Percentiles rank a stretch among this genome's conserved stretches.
Conservation (phyloP, 768 basidiomycete species). For the Lentinula edodes region DNA sequence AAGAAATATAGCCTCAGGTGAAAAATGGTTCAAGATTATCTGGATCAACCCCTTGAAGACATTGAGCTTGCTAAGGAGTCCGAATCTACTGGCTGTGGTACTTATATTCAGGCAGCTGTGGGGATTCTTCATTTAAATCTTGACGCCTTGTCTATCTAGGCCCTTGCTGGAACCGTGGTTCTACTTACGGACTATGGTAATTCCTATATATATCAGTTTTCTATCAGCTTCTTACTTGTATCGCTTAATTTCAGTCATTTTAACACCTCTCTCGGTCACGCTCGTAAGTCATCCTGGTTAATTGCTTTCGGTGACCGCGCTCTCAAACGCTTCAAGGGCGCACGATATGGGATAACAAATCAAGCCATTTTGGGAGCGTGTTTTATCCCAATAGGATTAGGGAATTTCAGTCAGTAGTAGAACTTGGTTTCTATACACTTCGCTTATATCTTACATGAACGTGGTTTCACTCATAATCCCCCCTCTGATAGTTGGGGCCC, state of each 20-base stretch:
- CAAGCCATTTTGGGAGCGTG: constrained; percentile 54
- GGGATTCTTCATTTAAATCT: neutral
- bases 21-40: constrained; percentile 20
- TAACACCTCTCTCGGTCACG: constrained; percentile 62
- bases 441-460: neutral
- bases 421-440: constrained; percentile 2
- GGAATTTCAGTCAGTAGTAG: constrained; percentile 45
- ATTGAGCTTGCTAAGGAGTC: constrained; percentile 48
- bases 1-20: neutral
- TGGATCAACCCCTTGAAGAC: constrained; percentile 57
- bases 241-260: constrained; percentile 34
- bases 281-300: constrained; percentile 36
- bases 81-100: constrained; percentile 52
- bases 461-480: neutral
- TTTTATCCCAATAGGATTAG: constrained; percentile 55
- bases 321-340: constrained; percentile 35
- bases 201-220: constrained; percentile 4
- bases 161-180: constrained; percentile 22
- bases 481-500: constrained; percentile 45
- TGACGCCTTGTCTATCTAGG: constrained; percentile 14
- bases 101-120: constrained; percentile 15
- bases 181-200: constrained; percentile 37
- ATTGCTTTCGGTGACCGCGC: neutral
- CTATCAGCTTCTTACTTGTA: constrained; percentile 11
- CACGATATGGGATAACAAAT: constrained; percentile 48